Evolutionary conservation across 805 yeast genomes (phyloP), one percentile per base, ranked within the genome.

Genomic region (Barnettozyma populi): DNA sequence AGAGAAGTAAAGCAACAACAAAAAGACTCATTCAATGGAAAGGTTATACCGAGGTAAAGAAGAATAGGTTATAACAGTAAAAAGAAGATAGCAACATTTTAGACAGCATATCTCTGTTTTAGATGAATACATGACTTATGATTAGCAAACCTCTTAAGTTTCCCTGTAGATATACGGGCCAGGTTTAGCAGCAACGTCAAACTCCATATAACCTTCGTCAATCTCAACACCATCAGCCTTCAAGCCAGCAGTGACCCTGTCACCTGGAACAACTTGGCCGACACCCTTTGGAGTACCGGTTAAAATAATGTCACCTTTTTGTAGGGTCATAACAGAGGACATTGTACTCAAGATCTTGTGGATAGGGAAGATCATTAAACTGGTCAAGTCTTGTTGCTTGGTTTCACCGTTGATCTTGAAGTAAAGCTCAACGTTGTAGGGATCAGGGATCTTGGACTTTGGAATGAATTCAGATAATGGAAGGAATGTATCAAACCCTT

Each of bases 201-300:
- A 62, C 27, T 61, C 64, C 44, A 69, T 63, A 10, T 57, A 47
- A 56, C 69, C 68, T 34, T 74, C 79, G 29, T 74, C 78, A 24
- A 92, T 62, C 9, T 72, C 72, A 48, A 77, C 61, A 10, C 82
- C 92, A 31, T 76, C 76, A 29, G 74, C 76, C 25, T 19, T 67
- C 52, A 89, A 66, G 53, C 78, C 75, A 7, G 95, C 95, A 41
- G 73, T 72, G 24, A 94, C 71, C 23, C 64, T 61, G 62, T 94
- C 98, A 9, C 97, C 98, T 0, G 95, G 86, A 6, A 65, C 65
- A 31, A 90, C 69, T 23, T 76, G 70, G 8, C 98, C 97, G n/a
- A 94, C 99, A 16, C 99, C 99, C 65, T 90, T 88, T 41, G 99
- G 99, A 1, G 99, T 94, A 16, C 99, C 99, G 1, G 99, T 94